These are phyloP conservation scores for Bigelowiella natans DNA, from an alignment of 78 protist genomes.

Conservation along the genomic window DNA sequence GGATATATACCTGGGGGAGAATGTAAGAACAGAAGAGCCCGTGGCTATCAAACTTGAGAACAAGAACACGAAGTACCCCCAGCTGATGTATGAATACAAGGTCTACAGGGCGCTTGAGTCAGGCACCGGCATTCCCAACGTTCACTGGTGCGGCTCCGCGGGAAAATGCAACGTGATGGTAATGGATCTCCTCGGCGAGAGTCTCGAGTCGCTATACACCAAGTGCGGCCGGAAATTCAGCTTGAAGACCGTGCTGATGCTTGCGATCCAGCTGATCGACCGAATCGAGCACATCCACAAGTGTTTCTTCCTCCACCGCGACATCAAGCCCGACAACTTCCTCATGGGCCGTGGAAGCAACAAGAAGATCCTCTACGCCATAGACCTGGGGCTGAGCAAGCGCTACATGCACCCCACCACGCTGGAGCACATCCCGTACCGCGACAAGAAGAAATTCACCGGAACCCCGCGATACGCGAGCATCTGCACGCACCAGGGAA, in stretches of 20 bases:
- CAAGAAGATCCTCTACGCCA: background rate
- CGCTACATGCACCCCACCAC: slow-evolving; percentile 80
- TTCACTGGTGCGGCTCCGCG: slow-evolving; percentile 89
- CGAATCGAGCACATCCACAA: slow-evolving; percentile 62
- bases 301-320: slow-evolving; percentile 80
- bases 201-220: slow-evolving; percentile 89
- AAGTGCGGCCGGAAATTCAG: slow-evolving; percentile 52
- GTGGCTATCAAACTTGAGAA: slow-evolving; percentile 33
- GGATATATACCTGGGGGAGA: slow-evolving; percentile 60
- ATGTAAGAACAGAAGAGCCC: background rate
- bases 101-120: slow-evolving; percentile 67
- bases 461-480: slow-evolving; percentile 91
- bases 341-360: slow-evolving; percentile 68
- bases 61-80: slow-evolving; percentile 79
- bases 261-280: slow-evolving; percentile 83
- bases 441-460: slow-evolving; percentile 86
- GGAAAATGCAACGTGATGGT: slow-evolving; percentile 78
- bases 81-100: slow-evolving; percentile 86
- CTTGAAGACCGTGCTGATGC: slow-evolving; percentile 71
- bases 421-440: slow-evolving; percentile 85
- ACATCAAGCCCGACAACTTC: slow-evolving; percentile 89
- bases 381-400: slow-evolving; percentile 66
- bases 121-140: slow-evolving; percentile 70
- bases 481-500: slow-evolving; percentile 84
- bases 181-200: slow-evolving; percentile 93